A percentile compares a stretch with the other conserved stretches of the same genome.
These are phyloP conservation scores for Candida chauliodis DNA, from an alignment of 805 yeast genomes.

Conservation along the genomic window DNA sequence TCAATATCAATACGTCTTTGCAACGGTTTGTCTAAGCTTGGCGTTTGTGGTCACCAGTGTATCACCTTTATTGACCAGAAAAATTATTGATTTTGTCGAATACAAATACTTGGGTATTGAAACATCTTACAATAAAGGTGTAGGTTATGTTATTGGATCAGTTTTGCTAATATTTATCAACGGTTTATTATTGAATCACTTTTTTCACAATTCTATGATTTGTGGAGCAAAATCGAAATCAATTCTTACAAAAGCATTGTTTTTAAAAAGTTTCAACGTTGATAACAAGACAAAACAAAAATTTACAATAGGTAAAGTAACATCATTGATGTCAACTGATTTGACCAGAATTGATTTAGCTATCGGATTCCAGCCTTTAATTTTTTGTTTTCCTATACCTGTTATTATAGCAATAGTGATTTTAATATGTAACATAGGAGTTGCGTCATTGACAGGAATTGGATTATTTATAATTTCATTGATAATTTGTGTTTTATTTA, in stretches of 20 bases:
- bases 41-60: slow-evolving; percentile 51
- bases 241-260: slow-evolving; percentile 35
- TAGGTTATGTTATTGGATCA: slow-evolving; percentile 75
- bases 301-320: slow-evolving; percentile 38
- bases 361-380: slow-evolving; percentile 40
- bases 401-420: slow-evolving; percentile 36
- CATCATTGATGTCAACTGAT: slow-evolving; percentile 42
- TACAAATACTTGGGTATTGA: slow-evolving; percentile 41
- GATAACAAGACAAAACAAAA: slow-evolving; percentile 29
- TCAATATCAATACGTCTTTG: slow-evolving; percentile 38
- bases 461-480: slow-evolving; percentile 37
- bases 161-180: slow-evolving; percentile 49
- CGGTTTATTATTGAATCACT: slow-evolving; percentile 40
- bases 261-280: slow-evolving; percentile 37
- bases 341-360: slow-evolving; percentile 43
- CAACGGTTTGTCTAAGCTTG: slow-evolving; percentile 38
- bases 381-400: slow-evolving; percentile 41
- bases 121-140: slow-evolving; percentile 51
- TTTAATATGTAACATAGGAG: slow-evolving; percentile 35
- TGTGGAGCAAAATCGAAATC: slow-evolving; percentile 41
- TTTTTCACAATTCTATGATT: slow-evolving; percentile 40
- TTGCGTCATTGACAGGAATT: slow-evolving; percentile 38
- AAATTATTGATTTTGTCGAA: slow-evolving; percentile 63
- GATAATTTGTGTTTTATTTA: slow-evolving; percentile 29
- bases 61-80: slow-evolving; percentile 64